Percentiles rank a stretch among this genome's conserved stretches.
phyloP scores from a whole-genome alignment of 2,329 filamentous ascomycete species.

The Pyrenochaeta sp. region DNA sequence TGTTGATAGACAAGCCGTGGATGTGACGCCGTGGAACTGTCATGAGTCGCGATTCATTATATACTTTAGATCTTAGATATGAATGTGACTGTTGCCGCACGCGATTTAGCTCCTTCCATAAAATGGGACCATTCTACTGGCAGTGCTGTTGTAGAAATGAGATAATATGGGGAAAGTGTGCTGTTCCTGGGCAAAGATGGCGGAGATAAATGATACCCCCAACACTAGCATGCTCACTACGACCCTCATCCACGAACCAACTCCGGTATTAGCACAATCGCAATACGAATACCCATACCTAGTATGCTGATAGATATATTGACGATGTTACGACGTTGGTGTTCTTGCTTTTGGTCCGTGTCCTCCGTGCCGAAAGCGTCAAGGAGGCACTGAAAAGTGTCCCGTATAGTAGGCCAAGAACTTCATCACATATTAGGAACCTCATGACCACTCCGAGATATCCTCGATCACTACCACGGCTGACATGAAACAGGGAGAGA shows the following conservation, averaged over 20 bases:
- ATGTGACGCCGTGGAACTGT: neutral
- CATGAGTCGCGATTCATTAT: neutral
- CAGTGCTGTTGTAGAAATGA: neutral
- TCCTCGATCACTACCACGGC: neutral
- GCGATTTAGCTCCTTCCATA: neutral
- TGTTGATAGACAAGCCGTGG: neutral
- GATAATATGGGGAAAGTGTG: neutral
- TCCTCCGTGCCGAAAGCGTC: slow-evolving; percentile 7
- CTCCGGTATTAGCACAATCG: neutral
- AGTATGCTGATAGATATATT: neutral
- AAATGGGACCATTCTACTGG: neutral
- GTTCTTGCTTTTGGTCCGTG: slow-evolving; percentile 3
- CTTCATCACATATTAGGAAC: slow-evolving; percentile 1
- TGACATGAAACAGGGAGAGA: neutral
- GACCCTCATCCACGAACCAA: neutral
- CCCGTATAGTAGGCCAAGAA: slow-evolving; percentile 13
- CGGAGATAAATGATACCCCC: neutral
- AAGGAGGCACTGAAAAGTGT: neutral
- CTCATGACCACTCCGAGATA: neutral
- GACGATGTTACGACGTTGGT: neutral
- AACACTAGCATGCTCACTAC: neutral
- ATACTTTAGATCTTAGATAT: neutral
- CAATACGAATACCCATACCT: neutral
- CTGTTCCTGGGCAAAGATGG: neutral
- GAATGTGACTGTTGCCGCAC: neutral